Percentiles rank a stretch among this genome's conserved stretches.
Evolutionary conservation across 805 yeast genomes (phyloP).

Genomic region (Ogataea nakhonphanomensis): DNA sequence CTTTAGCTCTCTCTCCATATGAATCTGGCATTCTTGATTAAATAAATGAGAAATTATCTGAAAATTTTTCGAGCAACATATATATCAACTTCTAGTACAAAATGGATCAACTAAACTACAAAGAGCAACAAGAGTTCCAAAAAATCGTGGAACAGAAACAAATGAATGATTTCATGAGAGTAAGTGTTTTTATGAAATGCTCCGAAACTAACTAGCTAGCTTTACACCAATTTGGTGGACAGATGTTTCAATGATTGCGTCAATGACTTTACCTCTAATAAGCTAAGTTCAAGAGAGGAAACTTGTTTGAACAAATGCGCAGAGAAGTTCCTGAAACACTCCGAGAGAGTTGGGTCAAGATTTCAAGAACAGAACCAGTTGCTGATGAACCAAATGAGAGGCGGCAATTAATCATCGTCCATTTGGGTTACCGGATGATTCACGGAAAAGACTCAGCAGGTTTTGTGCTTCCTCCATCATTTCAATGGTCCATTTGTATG

Average conservation of each 20-base stretch:
- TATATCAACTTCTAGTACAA: neutral
- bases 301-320: slow-evolving; percentile 88
- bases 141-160: slow-evolving; percentile 95
- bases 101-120: slow-evolving; percentile 93
- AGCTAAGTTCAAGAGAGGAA: slow-evolving; percentile 80
- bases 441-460: slow-evolving; percentile 56
- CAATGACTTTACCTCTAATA: slow-evolving; percentile 93
- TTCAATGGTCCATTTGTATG: slow-evolving; percentile 58
- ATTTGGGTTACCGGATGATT: slow-evolving; percentile 25
- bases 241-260: slow-evolving; percentile 98
- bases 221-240: slow-evolving; percentile 91
- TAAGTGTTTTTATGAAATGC: slow-evolving; percentile 28
- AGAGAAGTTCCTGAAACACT: slow-evolving; percentile 95
- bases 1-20: slow-evolving; percentile 66
- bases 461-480: slow-evolving; percentile 68
- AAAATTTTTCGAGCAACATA: slow-evolving; percentile 10
- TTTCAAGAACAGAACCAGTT: slow-evolving; percentile 94
- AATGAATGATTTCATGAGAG: slow-evolving; percentile 98
- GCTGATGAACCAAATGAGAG: slow-evolving; percentile 67
- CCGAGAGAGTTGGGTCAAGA: slow-evolving; percentile 97
- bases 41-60: slow-evolving; percentile 1
- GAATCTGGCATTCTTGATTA: slow-evolving; percentile 24
- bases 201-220: slow-evolving; percentile 22
- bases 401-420: slow-evolving; percentile 15
- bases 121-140: slow-evolving; percentile 96